phyloP scores from a whole-genome alignment of 2,329 filamentous ascomycete genomes.

The Arthrobotrys megalospora region DNA sequence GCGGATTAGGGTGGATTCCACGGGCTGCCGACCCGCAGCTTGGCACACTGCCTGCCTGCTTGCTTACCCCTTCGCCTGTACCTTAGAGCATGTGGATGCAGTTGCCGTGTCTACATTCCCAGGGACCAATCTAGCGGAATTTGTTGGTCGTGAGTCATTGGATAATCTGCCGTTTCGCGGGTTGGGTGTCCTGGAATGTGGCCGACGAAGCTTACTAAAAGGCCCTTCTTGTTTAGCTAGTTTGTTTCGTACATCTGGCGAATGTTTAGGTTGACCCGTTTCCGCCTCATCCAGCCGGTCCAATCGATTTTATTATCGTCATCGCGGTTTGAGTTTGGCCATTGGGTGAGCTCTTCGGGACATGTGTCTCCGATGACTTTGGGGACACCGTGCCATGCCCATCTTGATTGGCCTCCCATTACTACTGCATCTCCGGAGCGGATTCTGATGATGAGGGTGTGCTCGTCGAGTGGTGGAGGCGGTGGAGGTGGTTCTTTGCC shows the following conservation, averaged over 20 bases:
- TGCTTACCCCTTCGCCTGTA: conserved; percentile 18
- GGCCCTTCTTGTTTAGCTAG: conserved; percentile 5
- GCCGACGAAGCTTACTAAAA: conserved; percentile 12
- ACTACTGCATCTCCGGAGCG: conserved; percentile 90
- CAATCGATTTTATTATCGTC: conserved; percentile 73
- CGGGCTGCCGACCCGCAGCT: conserved; percentile 30
- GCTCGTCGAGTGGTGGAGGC: conserved; percentile 62
- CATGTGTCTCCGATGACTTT: conserved; percentile 86
- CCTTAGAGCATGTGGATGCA: conserved; percentile 13
- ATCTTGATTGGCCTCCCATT: conserved; percentile 85
- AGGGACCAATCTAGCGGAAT: conserved; percentile 18
- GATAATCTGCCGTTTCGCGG: conserved; percentile 26
- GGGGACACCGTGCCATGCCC: conserved; percentile 95
- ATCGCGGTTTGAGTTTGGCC: conserved; percentile 68
- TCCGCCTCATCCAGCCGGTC: conserved; percentile 88
- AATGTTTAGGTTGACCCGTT: conserved; percentile 92
- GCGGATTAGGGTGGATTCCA: conserved; percentile 8
- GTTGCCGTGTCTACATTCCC: not conserved
- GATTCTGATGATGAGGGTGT: conserved; percentile 76
- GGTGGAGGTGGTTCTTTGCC: conserved; percentile 30
- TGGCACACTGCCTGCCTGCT: not conserved
- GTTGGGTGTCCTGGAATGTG: conserved; percentile 2
- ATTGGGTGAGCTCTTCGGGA: conserved; percentile 79
- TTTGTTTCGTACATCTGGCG: conserved; percentile 79
- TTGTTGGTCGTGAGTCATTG: conserved; percentile 34